Conservation (phyloP, 2,329 filamentous ascomycete species). For the Penicillium olsonii region DNA sequence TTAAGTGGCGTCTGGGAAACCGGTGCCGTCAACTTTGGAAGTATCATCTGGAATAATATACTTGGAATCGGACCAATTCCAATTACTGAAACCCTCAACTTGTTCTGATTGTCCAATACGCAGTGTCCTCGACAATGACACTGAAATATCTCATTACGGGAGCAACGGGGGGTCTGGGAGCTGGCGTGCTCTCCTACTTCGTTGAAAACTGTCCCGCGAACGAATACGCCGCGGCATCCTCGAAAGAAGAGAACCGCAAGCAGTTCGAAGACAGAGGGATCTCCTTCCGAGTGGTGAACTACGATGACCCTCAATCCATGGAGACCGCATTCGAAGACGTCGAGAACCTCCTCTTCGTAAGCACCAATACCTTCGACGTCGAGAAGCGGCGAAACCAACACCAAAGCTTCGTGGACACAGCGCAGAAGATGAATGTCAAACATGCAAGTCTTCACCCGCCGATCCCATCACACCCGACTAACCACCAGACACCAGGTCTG, state of each 20-base stretch:
- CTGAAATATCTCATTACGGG: constrained; percentile 43
- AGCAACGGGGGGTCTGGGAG: constrained; percentile 40
- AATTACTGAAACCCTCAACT: background rate
- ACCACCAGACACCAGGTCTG: constrained; percentile 51
- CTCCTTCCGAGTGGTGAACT: constrained; percentile 54
- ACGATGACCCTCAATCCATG: constrained; percentile 51
- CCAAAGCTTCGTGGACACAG: constrained; percentile 55
- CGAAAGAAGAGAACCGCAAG: constrained; percentile 45
- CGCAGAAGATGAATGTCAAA: constrained; percentile 52
- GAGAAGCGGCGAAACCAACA: constrained; percentile 52
- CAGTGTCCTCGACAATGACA: constrained; percentile 27
- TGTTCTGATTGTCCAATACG: too few species aligned
- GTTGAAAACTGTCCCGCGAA: constrained; percentile 40
- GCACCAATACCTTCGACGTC: constrained; percentile 53
- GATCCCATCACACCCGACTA: constrained; percentile 48
- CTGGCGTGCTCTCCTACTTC: constrained; percentile 36
- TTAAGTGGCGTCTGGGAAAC: background rate
- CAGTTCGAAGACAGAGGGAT: constrained; percentile 47
- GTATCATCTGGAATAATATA: background rate
- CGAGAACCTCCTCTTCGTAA: constrained; percentile 60
- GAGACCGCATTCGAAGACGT: constrained; percentile 53
- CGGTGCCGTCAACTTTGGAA: too few species aligned
- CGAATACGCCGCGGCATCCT: constrained; percentile 54
- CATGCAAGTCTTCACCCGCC: constrained; percentile 49
- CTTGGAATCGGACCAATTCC: background rate